These are phyloP conservation scores for Caloboletus inedulis DNA, from an alignment of 1,284 basidiomycete genomes.

Conservation along the genomic window DNA sequence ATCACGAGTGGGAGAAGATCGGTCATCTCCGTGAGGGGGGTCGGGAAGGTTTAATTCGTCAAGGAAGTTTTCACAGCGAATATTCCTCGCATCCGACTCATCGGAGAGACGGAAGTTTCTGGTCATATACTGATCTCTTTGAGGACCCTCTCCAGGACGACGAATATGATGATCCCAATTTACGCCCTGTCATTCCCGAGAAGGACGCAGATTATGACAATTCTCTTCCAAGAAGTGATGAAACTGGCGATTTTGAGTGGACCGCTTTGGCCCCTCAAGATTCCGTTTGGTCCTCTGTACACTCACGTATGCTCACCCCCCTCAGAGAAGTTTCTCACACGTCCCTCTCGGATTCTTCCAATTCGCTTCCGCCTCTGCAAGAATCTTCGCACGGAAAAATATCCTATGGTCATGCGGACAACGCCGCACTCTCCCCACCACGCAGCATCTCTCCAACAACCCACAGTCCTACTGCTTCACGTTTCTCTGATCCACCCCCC, in stretches of 20 bases:
- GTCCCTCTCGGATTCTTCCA: constrained; percentile 23
- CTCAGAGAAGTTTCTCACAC: constrained; percentile 27
- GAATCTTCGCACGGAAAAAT: constrained; percentile 23
- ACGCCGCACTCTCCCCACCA: constrained; percentile 9
- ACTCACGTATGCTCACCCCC: constrained; percentile 29
- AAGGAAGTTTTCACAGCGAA: constrained; percentile 13
- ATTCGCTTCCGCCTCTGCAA: constrained; percentile 27
- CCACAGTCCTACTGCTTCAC: constrained; percentile 17
- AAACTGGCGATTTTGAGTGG: constrained; percentile 25
- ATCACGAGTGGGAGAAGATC: constrained; percentile 43
- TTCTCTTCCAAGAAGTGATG: constrained; percentile 40
- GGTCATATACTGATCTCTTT: constrained; percentile 30
- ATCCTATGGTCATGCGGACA: constrained; percentile 30
- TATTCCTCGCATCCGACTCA: constrained; percentile 7
- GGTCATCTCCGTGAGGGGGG: constrained; percentile 12
- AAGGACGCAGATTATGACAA: constrained; percentile 21
- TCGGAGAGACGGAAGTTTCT: constrained; percentile 15
- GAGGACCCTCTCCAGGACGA: constrained; percentile 25
- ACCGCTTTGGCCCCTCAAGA: constrained; percentile 28
- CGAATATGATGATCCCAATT: constrained; percentile 18
- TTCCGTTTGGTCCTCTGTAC: constrained; percentile 25
- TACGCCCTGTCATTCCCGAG: constrained; percentile 15
- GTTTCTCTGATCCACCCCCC: constrained; percentile 12
- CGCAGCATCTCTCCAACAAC: constrained; percentile 5
- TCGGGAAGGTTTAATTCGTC: constrained; percentile 23